These are phyloP conservation scores for Oryza glaberrima DNA, from an alignment of 176 grass and related monocot genomes.

Conservation along the genomic window DNA sequence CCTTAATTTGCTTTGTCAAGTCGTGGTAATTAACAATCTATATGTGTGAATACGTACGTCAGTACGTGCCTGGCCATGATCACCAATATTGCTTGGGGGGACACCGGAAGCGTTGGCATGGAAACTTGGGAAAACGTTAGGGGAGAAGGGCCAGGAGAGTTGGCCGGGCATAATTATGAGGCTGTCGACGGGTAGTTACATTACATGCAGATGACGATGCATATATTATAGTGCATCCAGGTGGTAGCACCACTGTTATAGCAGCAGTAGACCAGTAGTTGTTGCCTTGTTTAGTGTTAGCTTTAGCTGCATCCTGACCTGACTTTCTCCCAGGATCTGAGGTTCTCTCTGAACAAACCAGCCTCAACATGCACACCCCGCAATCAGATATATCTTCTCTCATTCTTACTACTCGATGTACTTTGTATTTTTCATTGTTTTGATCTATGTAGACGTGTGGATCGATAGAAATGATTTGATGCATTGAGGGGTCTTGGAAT, in stretches of 20 bases:
- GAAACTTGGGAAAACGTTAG: slow-evolving; percentile 15
- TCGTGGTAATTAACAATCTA: neutral
- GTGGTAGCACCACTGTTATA: neutral
- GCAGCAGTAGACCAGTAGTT: neutral
- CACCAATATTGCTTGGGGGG: neutral
- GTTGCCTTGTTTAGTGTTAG: neutral
- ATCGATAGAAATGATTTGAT: neutral
- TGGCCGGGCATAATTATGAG: slow-evolving; percentile 32
- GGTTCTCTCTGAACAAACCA: no score
- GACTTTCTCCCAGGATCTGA: neutral
- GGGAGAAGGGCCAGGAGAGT: neutral
- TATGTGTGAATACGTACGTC: neutral
- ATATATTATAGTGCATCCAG: neutral
- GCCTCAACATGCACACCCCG: no score
- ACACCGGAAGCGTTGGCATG: neutral
- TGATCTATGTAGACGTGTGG: neutral
- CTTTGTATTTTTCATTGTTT: neutral
- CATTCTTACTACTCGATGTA: no score
- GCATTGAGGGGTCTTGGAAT: neutral
- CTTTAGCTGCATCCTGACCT: neutral
- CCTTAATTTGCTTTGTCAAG: neutral
- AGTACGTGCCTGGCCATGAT: neutral
- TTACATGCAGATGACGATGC: neutral
- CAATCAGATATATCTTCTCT: no score
- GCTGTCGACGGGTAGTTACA: slow-evolving; percentile 32